A percentile compares a stretch with the other conserved stretches of the same genome.
phyloP scores from a whole-genome alignment of 495 filamentous ascomycete genomes.

The Collariella sp. region DNA sequence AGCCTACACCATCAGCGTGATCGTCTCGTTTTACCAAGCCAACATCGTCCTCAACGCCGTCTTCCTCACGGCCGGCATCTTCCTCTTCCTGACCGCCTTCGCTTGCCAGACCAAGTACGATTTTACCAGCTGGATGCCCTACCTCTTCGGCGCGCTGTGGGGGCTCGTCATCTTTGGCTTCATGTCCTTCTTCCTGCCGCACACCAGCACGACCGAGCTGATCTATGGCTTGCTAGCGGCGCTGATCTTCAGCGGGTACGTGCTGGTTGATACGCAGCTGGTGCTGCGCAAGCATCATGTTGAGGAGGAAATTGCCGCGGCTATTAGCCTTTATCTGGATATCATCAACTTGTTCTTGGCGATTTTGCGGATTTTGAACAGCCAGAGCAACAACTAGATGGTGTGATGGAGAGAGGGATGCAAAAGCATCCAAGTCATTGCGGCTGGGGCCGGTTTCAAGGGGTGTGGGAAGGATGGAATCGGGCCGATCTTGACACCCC shows the following conservation, averaged over 20 bases:
- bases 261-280: constrained; percentile 92
- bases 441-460: neutral
- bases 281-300: constrained; percentile 93
- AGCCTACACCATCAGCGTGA: constrained; percentile 87
- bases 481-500: no score
- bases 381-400: constrained; percentile 70
- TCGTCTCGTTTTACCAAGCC: constrained; percentile 77
- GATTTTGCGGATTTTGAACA: constrained; percentile 84
- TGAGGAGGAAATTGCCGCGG: constrained; percentile 96
- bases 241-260: constrained; percentile 86
- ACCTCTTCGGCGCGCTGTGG: constrained; percentile 86
- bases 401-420: neutral
- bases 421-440: no score
- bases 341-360: constrained; percentile 94
- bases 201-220: constrained; percentile 67
- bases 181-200: constrained; percentile 75
- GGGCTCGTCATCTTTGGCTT: constrained; percentile 86
- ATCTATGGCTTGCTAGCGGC: constrained; percentile 73
- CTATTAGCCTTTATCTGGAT: constrained; percentile 91
- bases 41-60: constrained; percentile 83
- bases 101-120: constrained; percentile 98
- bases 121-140: constrained; percentile 94
- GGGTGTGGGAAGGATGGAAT: neutral
- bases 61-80: constrained; percentile 83
- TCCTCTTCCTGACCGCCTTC: constrained; percentile 85